Evolutionary conservation across 2,329 filamentous ascomycete species (phyloP), one percentile per base, ranked within the genome.

Genomic region (Alternaria arborescens): DNA sequence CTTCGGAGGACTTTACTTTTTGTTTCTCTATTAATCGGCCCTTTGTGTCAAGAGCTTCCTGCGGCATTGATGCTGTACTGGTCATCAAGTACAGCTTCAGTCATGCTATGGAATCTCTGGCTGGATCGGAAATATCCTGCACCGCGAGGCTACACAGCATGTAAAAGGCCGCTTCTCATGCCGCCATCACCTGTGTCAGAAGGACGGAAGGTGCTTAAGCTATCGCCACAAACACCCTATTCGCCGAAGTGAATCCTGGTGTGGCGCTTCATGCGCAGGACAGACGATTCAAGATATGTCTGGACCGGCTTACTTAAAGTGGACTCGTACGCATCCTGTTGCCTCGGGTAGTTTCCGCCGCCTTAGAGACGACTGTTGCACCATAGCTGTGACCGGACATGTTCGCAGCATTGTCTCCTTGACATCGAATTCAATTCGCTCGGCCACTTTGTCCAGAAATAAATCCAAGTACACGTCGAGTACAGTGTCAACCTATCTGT

Each of bases 41-140:
- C 77, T 1, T 38, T 78, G 1, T 71, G 74, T 18, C 67, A 78
- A 46, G 48, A 78, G 5, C 55, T 82, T 5, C 81, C 81, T 1
- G 75, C 77, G 14, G 81, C 71, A 2, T 57, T 83, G n/a, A 61
- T 81, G 64, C 66, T 82, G n/a, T 83, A 82, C 52, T 77, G 77
- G 77, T 68, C 65, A 5, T 69, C 68, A 7, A 79, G 77, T 44
- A 78, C 76, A 3, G 55, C 67, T 5, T 77, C 71, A 10, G 77
- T 76, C 20, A 72, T 77, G 22, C 5, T 77, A 6, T 76, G 73
- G 71, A 77, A 78, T 51, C 48, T 58, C 8, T 78, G 69, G 68
- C 66, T 78, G 18, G 72, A 78, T 47, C 61, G 69, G 63, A 73
- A 52, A 48, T 72, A 73, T 47, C 76, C 76, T 6, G 62, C 68